phyloP scores from a whole-genome alignment of 768 basidiomycete species.

The Phanerochaete carnosa region DNA sequence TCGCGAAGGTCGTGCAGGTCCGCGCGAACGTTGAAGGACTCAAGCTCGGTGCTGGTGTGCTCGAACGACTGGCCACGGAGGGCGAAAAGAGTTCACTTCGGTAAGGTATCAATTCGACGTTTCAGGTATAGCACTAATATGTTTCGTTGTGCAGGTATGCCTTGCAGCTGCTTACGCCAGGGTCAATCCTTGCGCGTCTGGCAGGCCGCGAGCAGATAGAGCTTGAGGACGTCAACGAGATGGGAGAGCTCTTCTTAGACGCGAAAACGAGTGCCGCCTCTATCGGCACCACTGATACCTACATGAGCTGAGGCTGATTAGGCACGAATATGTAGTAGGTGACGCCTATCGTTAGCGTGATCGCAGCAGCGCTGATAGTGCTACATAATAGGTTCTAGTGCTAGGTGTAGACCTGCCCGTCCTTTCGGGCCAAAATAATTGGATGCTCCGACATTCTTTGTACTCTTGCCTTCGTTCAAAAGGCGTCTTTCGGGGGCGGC shows the following conservation, averaged over 20 bases:
- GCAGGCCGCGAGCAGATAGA: slow-evolving; percentile 79
- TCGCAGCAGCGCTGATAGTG: not conserved
- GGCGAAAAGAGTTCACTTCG: slow-evolving; percentile 81
- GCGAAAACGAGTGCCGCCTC: slow-evolving; percentile 62
- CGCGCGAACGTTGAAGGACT: slow-evolving; percentile 87
- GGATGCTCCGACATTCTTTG: not conserved
- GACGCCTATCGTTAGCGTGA: not conserved
- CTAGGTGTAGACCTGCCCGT: not conserved
- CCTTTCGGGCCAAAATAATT: not conserved
- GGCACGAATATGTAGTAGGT: not conserved
- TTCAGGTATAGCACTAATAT: not conserved
- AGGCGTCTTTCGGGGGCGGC: no score
- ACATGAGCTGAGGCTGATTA: not conserved
- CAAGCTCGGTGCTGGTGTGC: slow-evolving; percentile 66
- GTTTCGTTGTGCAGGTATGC: slow-evolving; percentile 59
- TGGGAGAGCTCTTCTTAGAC: slow-evolving; percentile 93
- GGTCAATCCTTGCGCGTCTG: slow-evolving; percentile 78
- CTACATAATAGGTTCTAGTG: not conserved
- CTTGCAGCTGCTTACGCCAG: slow-evolving; percentile 87
- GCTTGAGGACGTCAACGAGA: slow-evolving; percentile 87
- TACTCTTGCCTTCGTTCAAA: not conserved
- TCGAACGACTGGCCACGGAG: slow-evolving; percentile 78
- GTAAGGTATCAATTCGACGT: slow-evolving; percentile 31
- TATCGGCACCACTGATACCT: slow-evolving; percentile 8
- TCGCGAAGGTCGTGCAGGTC: slow-evolving; percentile 81